phyloP scores from a whole-genome alignment of 1,284 basidiomycete species.

The Xanthoconium separans region DNA sequence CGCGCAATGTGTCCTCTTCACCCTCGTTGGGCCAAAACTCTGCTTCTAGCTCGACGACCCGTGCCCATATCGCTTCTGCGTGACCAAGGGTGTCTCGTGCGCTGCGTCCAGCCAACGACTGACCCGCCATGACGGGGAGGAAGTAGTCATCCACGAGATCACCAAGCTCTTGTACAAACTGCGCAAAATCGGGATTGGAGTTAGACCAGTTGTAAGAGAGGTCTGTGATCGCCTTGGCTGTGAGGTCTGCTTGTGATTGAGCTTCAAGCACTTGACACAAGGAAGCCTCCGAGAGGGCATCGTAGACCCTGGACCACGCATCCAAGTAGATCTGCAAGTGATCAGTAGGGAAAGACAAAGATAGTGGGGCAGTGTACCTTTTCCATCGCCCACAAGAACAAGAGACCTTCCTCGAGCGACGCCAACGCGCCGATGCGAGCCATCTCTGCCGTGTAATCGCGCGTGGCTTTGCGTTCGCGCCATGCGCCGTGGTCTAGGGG shows the following conservation, averaged over 20 bases:
- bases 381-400: conserved; percentile 81
- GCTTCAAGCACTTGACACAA: background rate
- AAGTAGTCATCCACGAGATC: conserved; percentile 50
- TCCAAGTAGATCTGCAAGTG: conserved; percentile 54
- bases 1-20: conserved; percentile 20
- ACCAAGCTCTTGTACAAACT: conserved; percentile 58
- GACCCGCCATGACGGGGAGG: conserved; percentile 10
- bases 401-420: conserved; percentile 59
- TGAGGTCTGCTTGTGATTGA: conserved; percentile 14
- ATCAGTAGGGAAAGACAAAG: background rate
- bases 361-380: conserved; percentile 30
- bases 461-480: conserved; percentile 59
- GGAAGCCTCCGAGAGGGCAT: conserved; percentile 17
- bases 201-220: conserved; percentile 67
- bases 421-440: conserved; percentile 46
- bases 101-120: conserved; percentile 5
- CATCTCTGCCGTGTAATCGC: conserved; percentile 73
- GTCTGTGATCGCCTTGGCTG: conserved; percentile 41
- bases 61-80: conserved; percentile 56
- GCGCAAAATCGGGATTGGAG: conserved; percentile 50
- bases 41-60: conserved; percentile 59
- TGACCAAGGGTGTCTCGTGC: conserved; percentile 17
- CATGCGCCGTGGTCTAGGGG: conserved; percentile 40
- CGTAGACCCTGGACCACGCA: conserved; percentile 59
- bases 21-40: conserved; percentile 54